Percentiles rank a stretch among this genome's conserved stretches.
Evolutionary conservation across 139 green algal species (phyloP).

Genomic region (Asterochloris erici): DNA sequence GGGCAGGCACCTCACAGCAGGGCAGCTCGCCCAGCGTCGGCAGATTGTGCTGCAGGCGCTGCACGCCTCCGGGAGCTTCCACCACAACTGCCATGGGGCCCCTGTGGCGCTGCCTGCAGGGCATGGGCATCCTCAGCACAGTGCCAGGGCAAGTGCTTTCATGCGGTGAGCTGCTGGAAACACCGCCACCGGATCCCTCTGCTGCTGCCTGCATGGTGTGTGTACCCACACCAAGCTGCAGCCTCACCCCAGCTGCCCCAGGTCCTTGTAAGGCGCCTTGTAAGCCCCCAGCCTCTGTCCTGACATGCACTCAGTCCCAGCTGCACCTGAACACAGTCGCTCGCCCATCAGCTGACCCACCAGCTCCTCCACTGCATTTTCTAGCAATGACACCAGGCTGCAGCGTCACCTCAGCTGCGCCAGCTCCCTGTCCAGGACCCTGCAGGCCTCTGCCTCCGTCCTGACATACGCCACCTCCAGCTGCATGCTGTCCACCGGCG

Average conservation of each 20-base stretch:
- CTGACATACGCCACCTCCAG: constrained; percentile 66
- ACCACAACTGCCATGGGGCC: constrained; percentile 46
- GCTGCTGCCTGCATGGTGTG: neutral
- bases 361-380: no score
- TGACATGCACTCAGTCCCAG: no score
- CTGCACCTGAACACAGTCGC: neutral
- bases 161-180: neutral
- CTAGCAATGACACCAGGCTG: no score
- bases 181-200: neutral
- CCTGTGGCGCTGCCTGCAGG: constrained; percentile 41
- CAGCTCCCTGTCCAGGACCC: constrained; percentile 51
- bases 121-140: constrained; percentile 1
- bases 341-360: no score
- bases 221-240: neutral
- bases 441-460: constrained; percentile 43
- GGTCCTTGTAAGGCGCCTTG: no score
- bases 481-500: constrained; percentile 25
- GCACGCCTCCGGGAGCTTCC: constrained; percentile 22
- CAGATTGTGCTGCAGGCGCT: constrained; percentile 43
- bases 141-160: neutral
- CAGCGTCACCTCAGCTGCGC: constrained; percentile 13
- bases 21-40: constrained; percentile 67
- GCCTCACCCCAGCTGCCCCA: no score
- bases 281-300: no score
- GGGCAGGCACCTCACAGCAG: constrained; percentile 40